Conservation (phyloP, 2,329 filamentous ascomycete genomes). For the Aureobasidium sp. region DNA sequence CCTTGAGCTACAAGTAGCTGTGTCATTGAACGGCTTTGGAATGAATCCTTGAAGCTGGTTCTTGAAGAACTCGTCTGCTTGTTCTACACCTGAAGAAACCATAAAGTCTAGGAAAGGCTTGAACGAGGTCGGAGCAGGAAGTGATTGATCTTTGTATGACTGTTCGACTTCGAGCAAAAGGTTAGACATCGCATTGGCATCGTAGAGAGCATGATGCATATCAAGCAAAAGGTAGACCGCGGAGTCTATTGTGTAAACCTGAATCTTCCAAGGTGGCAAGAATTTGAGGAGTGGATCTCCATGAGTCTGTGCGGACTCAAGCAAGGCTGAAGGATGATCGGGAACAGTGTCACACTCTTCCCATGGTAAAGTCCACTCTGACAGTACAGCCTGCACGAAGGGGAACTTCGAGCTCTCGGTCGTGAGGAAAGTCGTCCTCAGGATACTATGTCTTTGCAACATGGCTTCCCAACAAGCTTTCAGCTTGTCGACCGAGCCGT, state of each 20-base stretch:
- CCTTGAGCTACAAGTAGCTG: background rate
- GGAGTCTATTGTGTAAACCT: conserved; percentile 20
- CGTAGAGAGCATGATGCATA: conserved; percentile 80
- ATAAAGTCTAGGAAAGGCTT: conserved; percentile 57
- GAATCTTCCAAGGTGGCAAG: conserved; percentile 30
- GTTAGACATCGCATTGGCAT: conserved; percentile 66
- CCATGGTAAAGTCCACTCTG: conserved; percentile 40
- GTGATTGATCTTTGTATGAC: conserved; percentile 39
- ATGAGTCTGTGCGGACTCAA: conserved; percentile 20
- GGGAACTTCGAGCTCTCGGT: conserved; percentile 56
- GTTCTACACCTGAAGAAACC: conserved; percentile 39
- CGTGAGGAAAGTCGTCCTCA: conserved; percentile 67
- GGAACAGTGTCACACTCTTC: conserved; percentile 16
- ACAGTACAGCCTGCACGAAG: conserved; percentile 65
- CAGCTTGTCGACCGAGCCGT: conserved; percentile 44
- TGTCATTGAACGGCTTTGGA: conserved; percentile 35
- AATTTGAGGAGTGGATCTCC: background rate
- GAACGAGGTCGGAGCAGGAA: conserved; percentile 51
- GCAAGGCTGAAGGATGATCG: background rate
- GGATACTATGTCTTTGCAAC: conserved; percentile 61
- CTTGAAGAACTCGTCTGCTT: conserved; percentile 60
- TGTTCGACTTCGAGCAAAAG: conserved; percentile 65
- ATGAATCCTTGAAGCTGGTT: conserved; percentile 47
- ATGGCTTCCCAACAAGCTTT: conserved; percentile 56
- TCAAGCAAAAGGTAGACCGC: conserved; percentile 39